Evolutionary conservation across 441 rosid species (phyloP).

Genomic region (Eruca vesicaria): DNA sequence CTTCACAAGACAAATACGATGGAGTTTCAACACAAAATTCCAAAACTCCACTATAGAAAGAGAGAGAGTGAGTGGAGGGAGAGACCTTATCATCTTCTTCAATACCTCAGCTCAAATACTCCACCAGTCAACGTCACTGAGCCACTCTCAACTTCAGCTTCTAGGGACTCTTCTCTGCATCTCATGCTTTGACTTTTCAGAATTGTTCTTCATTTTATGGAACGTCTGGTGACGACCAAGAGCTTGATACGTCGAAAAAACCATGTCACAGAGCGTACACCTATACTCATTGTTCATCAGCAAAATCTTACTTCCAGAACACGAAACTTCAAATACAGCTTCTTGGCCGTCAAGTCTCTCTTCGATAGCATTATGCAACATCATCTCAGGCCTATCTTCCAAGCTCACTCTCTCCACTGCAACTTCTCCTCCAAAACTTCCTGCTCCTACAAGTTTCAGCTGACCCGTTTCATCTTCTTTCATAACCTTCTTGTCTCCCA

Average conservation of each 20-base stretch:
- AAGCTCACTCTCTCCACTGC: slow-evolving; percentile 10
- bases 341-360: neutral
- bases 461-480: neutral
- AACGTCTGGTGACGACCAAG: slow-evolving; percentile 3
- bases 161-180: neutral
- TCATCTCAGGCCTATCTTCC: neutral
- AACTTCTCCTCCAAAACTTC: neutral
- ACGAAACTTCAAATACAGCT: neutral
- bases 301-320: slow-evolving; percentile 23
- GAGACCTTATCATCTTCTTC: neutral
- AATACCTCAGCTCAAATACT: neutral
- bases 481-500: neutral
- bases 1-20: neutral
- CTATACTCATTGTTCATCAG: slow-evolving; percentile 14
- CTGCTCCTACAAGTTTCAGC: neutral
- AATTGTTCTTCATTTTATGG: neutral
- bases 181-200: neutral
- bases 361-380: slow-evolving; percentile 1
- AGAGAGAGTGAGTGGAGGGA: neutral
- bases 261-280: neutral
- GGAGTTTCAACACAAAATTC: neutral
- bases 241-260: neutral
- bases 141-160: neutral
- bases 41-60: neutral
- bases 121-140: neutral